Percentiles rank a stretch among this genome's conserved stretches.
Conservation (phyloP, 176 grass and related monocot species). For the Typha latifolia region DNA sequence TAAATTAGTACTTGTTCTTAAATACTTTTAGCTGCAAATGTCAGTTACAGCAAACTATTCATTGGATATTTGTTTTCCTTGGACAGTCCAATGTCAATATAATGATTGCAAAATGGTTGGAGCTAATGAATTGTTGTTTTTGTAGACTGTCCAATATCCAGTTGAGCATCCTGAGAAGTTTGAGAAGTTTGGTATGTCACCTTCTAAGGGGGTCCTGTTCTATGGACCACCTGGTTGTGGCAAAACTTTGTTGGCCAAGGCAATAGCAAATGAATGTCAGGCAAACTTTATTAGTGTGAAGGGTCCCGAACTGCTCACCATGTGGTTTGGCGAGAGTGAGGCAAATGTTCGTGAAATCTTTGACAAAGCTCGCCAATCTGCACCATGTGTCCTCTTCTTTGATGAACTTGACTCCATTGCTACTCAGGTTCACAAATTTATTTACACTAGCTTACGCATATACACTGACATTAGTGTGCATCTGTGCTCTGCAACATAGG, state of each 20-base stretch:
- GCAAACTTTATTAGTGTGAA: conserved; percentile 74
- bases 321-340: conserved; percentile 74
- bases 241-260: conserved; percentile 56
- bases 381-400: conserved; percentile 57
- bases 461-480: background rate
- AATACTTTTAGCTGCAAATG: too few relatives aligned
- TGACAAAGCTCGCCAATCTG: conserved; percentile 46
- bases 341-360: conserved; percentile 55
- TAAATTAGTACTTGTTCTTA: background rate
- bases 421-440: conserved; percentile 17
- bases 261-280: conserved; percentile 61
- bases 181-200: conserved; percentile 55
- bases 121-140: conserved; percentile 4
- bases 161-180: conserved; percentile 65
- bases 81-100: too few relatives aligned
- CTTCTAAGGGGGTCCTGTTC: conserved; percentile 58
- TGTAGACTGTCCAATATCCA: conserved; percentile 44
- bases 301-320: conserved; percentile 50
- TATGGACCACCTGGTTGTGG: conserved; percentile 54
- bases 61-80: too few relatives aligned
- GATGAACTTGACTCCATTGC: conserved; percentile 69
- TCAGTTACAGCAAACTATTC: too few relatives aligned
- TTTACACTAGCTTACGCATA: background rate
- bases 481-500: background rate
- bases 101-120: background rate